Evolutionary conservation across 1,284 basidiomycete species (phyloP), one percentile per base, ranked within the genome.

Genomic region (Gastroboletus turbinatus): DNA sequence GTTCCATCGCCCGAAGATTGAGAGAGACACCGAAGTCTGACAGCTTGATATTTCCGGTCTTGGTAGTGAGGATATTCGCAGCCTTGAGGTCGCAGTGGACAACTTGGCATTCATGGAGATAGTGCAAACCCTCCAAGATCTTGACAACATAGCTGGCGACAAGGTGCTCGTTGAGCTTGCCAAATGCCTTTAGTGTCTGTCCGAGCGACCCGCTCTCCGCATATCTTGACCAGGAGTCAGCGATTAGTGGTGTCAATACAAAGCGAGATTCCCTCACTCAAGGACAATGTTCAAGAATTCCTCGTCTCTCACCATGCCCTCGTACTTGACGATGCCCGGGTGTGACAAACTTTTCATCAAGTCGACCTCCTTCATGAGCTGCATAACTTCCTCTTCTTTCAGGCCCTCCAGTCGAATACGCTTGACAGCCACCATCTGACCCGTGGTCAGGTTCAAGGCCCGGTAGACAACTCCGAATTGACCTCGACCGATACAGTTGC

Each of bases 21-120:
- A 98, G 90, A n/a, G 96, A 98, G 14, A 99, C 92, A 57, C 96
- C 96, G 74, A 99, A 98, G 74, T 99, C 96, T 33, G 96, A 96
- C 13, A 99, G 82, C 76, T 99, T 99, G 73, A 98, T 92, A 71
- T 99, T 98, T 33, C 96, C 96, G 56, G 89, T 93, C 76, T 94
- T 93, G 57, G 97, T 98, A 50, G 96, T 98, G 40, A 99, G 83
- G 71, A 99, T 98, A 73, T 98, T 99, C 55, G 97, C 96, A 2
- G 96, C 96, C 75, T 99, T 99, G 72, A 98, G 88, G 74, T 99
- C 96, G 67, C 94, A 92, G 64, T 92, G 89, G 14, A 92, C 89
- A 53, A 92, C 89, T 59, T 92, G 85, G 67, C 85, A 85, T 60
- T 79, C 77, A 71, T 97, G 94, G 14, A 97, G 83, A 68, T 96